Evolutionary conservation across 2,329 filamentous ascomycete genomes (phyloP), one percentile per base, ranked within the genome.

Genomic region (Cladosporium colombiae): DNA sequence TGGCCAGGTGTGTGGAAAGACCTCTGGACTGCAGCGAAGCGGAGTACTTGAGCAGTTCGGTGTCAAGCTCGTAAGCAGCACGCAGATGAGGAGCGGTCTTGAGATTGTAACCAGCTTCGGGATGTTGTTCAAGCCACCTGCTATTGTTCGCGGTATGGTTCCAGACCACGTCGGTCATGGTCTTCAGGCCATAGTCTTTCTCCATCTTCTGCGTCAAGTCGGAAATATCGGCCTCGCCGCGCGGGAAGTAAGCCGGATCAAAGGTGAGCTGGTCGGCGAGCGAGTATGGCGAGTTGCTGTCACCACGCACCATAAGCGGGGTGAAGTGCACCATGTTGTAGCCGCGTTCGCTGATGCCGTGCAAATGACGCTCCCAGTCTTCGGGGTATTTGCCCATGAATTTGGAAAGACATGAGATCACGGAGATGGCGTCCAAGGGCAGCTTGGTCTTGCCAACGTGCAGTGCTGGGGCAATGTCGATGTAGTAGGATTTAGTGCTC

Each of bases 321-420:
- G 95, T 97, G 78, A 99, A 99, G 78, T 99, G 95, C 67, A 99
- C 88, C 93, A 98, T 97, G 81, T 99, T 99, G 84, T 99, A 99
- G 55, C 93, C 93, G 68, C 95, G 86, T 73, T 91, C 88, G 76
- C 91, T 91, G 76, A 99, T 97, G 31, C 95, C 93, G 65, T 86
- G 85, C 65, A 99, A 81, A 77, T 98, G 94, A 61, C 88, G 90
- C 76, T 97, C 88, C 93, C 94, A 99, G 74, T 97, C 91, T 18
- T 84, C 84, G 0, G 94, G 92, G 75, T 95, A 97, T 74, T 89
- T 89, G 68, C 95, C 95, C 92, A 99, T 96, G 81, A 97, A 97
- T 80, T 99, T 99, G 76, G 94, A 97, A 69, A 99, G 91, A 65
- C 94, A 85, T 13, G 95, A 98, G 80, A 97, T 96, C 70, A 97